A percentile compares a stretch with the other conserved stretches of the same genome.
Evolutionary conservation across 139 green algal species (phyloP).

Genomic region (Dunaliella primolecta): DNA sequence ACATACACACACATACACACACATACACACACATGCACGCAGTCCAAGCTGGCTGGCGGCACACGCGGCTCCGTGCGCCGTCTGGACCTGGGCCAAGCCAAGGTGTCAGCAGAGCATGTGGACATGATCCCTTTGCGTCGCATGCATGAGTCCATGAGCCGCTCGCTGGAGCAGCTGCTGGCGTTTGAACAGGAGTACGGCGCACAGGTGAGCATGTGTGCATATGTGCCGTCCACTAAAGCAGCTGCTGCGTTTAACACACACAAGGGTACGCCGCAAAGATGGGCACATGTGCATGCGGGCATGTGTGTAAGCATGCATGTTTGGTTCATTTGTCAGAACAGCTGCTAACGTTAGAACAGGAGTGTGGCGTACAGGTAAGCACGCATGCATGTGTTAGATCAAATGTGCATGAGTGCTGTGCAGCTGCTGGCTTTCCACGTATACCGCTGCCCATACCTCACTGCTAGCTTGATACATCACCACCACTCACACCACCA

Average conservation of each 20-base stretch:
- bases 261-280: background rate
- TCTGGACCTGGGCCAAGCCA: conserved; percentile 34
- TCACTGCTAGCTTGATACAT: too few species aligned
- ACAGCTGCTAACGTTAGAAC: too few species aligned
- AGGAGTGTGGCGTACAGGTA: too few species aligned
- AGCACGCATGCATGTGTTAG: too few species aligned
- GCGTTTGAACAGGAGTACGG: conserved; percentile 9
- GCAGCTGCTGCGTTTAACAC: conserved; percentile 3
- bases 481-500: too few species aligned
- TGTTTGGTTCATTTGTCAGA: background rate
- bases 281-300: background rate
- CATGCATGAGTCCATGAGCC: background rate
- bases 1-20: background rate
- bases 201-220: background rate
- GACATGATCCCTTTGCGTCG: conserved; percentile 10
- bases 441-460: too few species aligned
- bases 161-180: background rate
- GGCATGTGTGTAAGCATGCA: background rate
- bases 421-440: too few species aligned
- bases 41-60: conserved; percentile 20
- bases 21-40: background rate
- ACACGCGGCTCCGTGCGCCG: conserved; percentile 18
- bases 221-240: background rate
- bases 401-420: too few species aligned
- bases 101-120: conserved; percentile 27